Percentiles rank a stretch among this genome's conserved stretches.
Conservation (phyloP, 306 rosid species). For the Quercus suber region DNA sequence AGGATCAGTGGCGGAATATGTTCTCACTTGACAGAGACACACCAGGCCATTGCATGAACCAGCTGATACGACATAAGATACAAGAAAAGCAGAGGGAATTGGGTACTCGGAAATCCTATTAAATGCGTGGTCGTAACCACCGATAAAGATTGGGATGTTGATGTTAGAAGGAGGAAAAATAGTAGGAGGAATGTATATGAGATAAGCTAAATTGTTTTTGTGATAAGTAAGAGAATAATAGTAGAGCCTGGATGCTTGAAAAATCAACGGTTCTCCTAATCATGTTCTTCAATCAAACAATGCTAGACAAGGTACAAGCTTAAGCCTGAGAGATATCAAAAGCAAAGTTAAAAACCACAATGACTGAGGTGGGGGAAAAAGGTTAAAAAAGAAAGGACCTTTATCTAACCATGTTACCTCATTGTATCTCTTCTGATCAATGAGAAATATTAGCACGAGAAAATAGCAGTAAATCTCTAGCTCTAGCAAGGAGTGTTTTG, state of each 20-base stretch:
- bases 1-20: too few species aligned
- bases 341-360: background rate
- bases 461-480: conserved; percentile 75
- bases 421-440: conserved; percentile 79
- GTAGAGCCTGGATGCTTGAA: conserved; percentile 80
- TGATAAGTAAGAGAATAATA: conserved; percentile 85
- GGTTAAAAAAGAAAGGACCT: background rate
- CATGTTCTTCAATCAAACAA: conserved; percentile 68
- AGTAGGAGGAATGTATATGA: too few species aligned
- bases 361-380: background rate
- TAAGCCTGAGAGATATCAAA: conserved; percentile 53
- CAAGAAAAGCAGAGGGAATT: too few species aligned
- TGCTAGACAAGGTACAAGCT: conserved; percentile 83
- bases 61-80: too few species aligned
- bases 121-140: too few species aligned
- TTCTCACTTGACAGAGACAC: too few species aligned
- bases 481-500: conserved; percentile 76
- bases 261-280: conserved; percentile 89
- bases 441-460: conserved; percentile 74
- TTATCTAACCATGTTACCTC: conserved; percentile 46
- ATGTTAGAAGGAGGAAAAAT: too few species aligned
- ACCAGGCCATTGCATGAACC: too few species aligned
- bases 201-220: too few species aligned
- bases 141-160: too few species aligned
- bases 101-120: too few species aligned